These are phyloP conservation scores for Rhodomyrtus psidioides DNA, from an alignment of 441 rosid species.

Conservation along the genomic window DNA sequence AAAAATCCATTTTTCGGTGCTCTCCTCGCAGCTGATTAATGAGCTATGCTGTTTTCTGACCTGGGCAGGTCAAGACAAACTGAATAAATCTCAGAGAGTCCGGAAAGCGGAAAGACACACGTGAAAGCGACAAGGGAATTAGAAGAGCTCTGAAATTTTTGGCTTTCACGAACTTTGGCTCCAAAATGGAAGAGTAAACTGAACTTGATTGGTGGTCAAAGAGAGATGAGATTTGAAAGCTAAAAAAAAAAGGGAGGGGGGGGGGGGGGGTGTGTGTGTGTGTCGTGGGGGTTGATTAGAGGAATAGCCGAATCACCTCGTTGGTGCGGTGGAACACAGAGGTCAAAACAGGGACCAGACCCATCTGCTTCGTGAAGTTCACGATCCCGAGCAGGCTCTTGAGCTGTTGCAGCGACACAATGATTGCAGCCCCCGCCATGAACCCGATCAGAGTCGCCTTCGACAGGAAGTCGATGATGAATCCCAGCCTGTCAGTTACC, in stretches of 20 bases:
- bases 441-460: slow-evolving; percentile 83
- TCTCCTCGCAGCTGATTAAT: not conserved
- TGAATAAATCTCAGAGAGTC: not conserved
- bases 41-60: not conserved
- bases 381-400: slow-evolving; percentile 81
- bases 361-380: slow-evolving; percentile 72
- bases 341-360: slow-evolving; percentile 63
- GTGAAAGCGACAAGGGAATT: not conserved
- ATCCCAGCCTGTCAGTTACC: slow-evolving; percentile 50
- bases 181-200: not conserved
- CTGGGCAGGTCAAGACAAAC: not conserved
- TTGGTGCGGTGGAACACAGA: slow-evolving; percentile 60
- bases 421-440: slow-evolving; percentile 93
- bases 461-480: slow-evolving; percentile 77
- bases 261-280: no score
- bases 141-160: not conserved
- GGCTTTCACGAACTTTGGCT: not conserved
- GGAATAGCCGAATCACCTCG: slow-evolving; percentile 35
- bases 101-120: not conserved
- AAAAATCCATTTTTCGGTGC: not conserved
- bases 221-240: not conserved
- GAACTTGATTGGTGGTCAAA: not conserved
- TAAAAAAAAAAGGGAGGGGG: not conserved
- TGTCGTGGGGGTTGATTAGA: not conserved
- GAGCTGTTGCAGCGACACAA: slow-evolving; percentile 82